Conservation (phyloP, 2,329 filamentous ascomycete species). For the Paramyrothecium roridum region DNA sequence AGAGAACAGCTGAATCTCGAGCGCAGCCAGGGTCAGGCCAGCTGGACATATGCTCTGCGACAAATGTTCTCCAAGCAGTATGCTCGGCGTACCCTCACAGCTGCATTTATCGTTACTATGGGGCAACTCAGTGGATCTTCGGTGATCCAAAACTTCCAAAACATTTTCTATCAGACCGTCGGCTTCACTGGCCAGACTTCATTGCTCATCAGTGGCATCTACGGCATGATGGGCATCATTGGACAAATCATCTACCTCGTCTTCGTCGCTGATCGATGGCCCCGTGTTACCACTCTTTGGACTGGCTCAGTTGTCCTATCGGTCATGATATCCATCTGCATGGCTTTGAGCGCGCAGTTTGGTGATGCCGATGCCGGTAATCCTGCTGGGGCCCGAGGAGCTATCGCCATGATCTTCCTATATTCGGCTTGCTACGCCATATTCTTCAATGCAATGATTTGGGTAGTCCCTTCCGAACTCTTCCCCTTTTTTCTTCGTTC, state of each 20-base stretch:
- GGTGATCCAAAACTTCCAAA: slow-evolving; percentile 29
- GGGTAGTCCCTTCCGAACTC: slow-evolving; percentile 24
- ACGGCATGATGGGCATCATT: slow-evolving; percentile 28
- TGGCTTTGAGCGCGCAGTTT: slow-evolving; percentile 17
- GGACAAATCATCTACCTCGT: slow-evolving; percentile 24
- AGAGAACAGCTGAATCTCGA: slow-evolving; percentile 24
- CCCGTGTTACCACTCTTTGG: slow-evolving; percentile 12
- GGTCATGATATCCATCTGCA: slow-evolving; percentile 18
- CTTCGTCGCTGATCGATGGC: slow-evolving; percentile 23
- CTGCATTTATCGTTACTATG: slow-evolving; percentile 25
- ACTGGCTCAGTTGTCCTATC: slow-evolving; percentile 14
- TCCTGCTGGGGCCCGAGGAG: slow-evolving; percentile 14
- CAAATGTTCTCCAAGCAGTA: slow-evolving; percentile 24
- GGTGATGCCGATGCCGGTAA: slow-evolving; percentile 11
- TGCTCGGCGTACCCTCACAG: slow-evolving; percentile 19
- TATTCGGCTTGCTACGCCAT: slow-evolving; percentile 21
- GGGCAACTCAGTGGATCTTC: slow-evolving; percentile 23
- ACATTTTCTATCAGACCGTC: slow-evolving; percentile 35
- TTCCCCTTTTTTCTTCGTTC: slow-evolving; percentile 21
- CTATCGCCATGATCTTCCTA: slow-evolving; percentile 27
- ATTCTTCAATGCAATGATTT: slow-evolving; percentile 29
- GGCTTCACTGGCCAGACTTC: slow-evolving; percentile 44
- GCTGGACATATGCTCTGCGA: slow-evolving; percentile 10
- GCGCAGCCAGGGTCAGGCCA: slow-evolving; percentile 10
- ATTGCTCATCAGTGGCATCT: slow-evolving; percentile 43